phyloP scores from a whole-genome alignment of 371 early-diverging fungal species.

The Mortierella sp. region DNA sequence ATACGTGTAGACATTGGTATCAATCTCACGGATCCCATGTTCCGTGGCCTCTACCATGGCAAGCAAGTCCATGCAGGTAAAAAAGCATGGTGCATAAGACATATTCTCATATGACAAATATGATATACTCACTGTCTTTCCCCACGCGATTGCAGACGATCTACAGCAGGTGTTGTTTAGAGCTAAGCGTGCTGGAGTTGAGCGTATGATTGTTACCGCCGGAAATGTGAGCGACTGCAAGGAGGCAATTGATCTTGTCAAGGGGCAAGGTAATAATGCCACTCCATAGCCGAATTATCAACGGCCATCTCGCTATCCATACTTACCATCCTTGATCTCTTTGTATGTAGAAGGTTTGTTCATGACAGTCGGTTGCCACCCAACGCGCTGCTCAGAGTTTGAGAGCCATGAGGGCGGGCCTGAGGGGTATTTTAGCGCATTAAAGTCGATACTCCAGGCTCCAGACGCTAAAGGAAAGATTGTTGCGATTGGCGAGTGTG shows the following conservation, averaged over 20 bases:
- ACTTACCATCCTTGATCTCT: neutral
- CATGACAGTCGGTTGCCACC: conserved; percentile 91
- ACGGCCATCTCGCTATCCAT: too few relatives aligned
- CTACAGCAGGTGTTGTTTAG: conserved; percentile 70
- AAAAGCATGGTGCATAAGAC: neutral
- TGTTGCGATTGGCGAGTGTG: conserved; percentile 94
- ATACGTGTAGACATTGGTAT: conserved; percentile 75
- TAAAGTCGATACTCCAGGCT: conserved; percentile 59
- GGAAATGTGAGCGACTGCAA: conserved; percentile 70
- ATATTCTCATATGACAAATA: too few relatives aligned
- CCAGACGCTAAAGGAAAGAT: conserved; percentile 59
- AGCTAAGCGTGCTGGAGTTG: conserved; percentile 72
- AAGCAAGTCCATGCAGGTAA: conserved; percentile 77
- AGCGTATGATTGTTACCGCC: conserved; percentile 83
- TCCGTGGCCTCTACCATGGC: conserved; percentile 83
- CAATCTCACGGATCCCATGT: conserved; percentile 88
- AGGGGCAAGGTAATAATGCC: conserved; percentile 42
- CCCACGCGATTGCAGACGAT: conserved; percentile 69
- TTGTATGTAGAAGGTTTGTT: conserved; percentile 58
- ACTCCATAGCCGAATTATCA: too few relatives aligned
- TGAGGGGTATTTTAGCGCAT: conserved; percentile 66
- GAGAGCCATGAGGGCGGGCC: conserved; percentile 65
- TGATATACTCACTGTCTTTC: too few relatives aligned
- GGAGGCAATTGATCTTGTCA: conserved; percentile 66
- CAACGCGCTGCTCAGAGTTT: conserved; percentile 85